Percentiles rank a stretch among this genome's conserved stretches.
These are phyloP conservation scores for Biscogniauxia mediterranea DNA, from an alignment of 2,329 filamentous ascomycete species.

Conservation along the genomic window DNA sequence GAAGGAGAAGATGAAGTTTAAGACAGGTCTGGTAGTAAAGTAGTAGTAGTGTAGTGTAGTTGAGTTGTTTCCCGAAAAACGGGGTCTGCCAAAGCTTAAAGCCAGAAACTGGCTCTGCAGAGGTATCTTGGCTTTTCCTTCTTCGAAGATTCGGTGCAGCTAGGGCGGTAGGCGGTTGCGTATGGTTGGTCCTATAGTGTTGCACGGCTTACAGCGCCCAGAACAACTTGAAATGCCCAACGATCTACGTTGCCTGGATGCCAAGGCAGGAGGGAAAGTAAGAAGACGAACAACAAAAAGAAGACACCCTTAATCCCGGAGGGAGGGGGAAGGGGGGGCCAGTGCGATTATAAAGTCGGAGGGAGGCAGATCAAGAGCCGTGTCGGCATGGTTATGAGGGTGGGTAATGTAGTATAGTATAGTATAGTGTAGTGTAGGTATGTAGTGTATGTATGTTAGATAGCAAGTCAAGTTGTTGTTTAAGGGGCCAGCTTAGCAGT, in stretches of 20 bases:
- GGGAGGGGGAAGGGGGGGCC: conserved; percentile 3
- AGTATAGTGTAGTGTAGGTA: no score
- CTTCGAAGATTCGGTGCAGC: conserved; percentile 31
- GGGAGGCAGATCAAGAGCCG: neutral
- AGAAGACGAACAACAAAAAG: conserved; percentile 5
- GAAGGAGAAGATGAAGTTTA: neutral
- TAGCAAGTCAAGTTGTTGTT: conserved; percentile 16
- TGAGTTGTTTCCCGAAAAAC: neutral
- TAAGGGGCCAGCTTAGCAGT: neutral
- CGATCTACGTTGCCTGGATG: conserved; percentile 20
- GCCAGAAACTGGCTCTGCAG: neutral
- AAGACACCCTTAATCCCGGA: conserved; percentile 3
- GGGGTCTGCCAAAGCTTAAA: conserved; percentile 16
- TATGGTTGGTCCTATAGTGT: conserved; percentile 19
- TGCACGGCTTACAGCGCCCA: conserved; percentile 13
- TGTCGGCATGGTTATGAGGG: conserved; percentile 6
- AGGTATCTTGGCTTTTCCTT: conserved; percentile 26
- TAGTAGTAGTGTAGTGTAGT: neutral
- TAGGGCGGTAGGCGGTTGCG: conserved; percentile 15
- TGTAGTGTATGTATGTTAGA: neutral
- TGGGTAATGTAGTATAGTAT: conserved; percentile 5
- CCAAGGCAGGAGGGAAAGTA: conserved; percentile 19
- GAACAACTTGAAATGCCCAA: conserved; percentile 9
- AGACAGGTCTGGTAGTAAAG: neutral
- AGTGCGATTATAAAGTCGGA: conserved; percentile 19